Evolutionary conservation across 2,329 filamentous ascomycete genomes (phyloP).

Genomic region (Stromatinia cepivora): DNA sequence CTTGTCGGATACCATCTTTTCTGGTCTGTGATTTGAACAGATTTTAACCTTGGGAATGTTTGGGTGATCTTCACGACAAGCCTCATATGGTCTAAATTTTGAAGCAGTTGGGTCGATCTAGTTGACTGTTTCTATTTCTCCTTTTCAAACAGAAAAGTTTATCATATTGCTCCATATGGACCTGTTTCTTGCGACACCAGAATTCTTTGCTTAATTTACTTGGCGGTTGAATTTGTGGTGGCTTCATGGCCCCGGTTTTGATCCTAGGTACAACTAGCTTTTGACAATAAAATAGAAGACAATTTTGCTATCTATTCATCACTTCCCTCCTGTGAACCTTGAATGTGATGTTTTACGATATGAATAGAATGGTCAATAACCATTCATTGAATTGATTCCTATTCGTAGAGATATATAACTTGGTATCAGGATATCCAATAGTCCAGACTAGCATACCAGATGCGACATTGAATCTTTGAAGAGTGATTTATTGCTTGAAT

Average conservation of each 20-base stretch:
- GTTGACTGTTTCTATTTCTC: constrained; percentile 22
- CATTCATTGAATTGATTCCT: not conserved
- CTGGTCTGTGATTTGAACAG: constrained; percentile 19
- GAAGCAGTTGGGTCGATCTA: constrained; percentile 28
- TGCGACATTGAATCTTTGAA: too few relatives aligned
- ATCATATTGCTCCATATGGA: constrained; percentile 13
- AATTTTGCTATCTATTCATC: constrained; percentile 8
- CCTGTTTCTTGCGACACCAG: constrained; percentile 8
- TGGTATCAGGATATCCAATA: not conserved
- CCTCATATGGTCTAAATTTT: constrained; percentile 25
- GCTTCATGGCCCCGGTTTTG: constrained; percentile 25
- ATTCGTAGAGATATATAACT: not conserved
- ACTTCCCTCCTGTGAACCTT: not conserved
- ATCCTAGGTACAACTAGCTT: constrained; percentile 21
- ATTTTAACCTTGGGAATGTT: constrained; percentile 18
- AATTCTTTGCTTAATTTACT: constrained; percentile 15
- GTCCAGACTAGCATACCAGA: too few relatives aligned
- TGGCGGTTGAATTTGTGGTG: constrained; percentile 17
- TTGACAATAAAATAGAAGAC: constrained; percentile 14
- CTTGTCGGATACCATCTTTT: constrained; percentile 19
- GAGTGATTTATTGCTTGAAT: too few relatives aligned
- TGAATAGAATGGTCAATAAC: not conserved
- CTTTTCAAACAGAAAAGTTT: constrained; percentile 3
- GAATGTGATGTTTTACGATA: not conserved
- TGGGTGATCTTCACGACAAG: constrained; percentile 22